Evolutionary conservation across 2,329 filamentous ascomycete species (phyloP).

Genomic region (Akanthomyces muscarius): DNA sequence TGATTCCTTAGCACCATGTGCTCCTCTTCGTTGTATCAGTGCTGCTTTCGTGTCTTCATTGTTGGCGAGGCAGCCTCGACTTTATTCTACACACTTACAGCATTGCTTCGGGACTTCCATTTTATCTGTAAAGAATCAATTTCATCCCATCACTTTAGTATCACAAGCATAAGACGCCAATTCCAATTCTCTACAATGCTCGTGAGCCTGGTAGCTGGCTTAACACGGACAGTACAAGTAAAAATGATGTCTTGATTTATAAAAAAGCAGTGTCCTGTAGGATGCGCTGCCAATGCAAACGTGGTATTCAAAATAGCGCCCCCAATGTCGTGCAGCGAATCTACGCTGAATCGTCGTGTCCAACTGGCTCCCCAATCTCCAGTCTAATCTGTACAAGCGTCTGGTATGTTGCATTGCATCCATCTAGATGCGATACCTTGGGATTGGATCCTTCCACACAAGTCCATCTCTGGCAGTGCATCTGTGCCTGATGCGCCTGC

Average conservation of each 20-base stretch:
- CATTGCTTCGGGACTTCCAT: no score
- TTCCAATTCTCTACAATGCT: neutral
- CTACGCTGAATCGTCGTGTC: slow-evolving; percentile 9
- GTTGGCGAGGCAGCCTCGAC: no score
- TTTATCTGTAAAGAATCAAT: no score
- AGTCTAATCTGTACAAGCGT: slow-evolving; percentile 6
- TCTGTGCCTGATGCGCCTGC: neutral
- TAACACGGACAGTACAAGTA: neutral
- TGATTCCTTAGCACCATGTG: no score
- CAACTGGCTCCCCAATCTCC: neutral
- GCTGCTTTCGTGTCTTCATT: no score
- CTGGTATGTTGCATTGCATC: neutral
- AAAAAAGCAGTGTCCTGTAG: neutral
- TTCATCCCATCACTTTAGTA: no score
- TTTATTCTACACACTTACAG: no score
- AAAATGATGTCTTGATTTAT: slow-evolving; percentile 2
- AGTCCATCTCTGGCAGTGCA: neutral
- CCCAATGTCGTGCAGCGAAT: slow-evolving; percentile 17
- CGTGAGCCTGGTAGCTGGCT: no score
- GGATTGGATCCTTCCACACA: neutral
- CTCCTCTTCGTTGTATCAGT: no score
- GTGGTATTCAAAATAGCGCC: slow-evolving; percentile 17
- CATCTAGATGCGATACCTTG: neutral
- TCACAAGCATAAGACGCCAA: neutral
- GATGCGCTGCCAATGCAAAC: slow-evolving; percentile 13